These are phyloP conservation scores for Leccinum variicolor DNA, from an alignment of 768 basidiomycete genomes.

Conservation along the genomic window DNA sequence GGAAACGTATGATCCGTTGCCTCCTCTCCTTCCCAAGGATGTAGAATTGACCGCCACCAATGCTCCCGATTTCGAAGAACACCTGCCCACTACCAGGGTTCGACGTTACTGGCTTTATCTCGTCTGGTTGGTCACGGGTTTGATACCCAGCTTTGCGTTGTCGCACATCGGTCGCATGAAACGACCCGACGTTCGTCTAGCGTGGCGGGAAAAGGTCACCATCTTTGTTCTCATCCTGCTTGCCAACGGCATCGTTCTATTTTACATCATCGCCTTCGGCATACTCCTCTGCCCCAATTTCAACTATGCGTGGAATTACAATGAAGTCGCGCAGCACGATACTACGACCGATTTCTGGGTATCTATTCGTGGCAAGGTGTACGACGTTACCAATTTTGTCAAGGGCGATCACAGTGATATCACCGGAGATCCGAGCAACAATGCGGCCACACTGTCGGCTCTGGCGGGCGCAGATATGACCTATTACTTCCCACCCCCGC, in stretches of 20 bases:
- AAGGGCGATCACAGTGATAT: constrained; percentile 64
- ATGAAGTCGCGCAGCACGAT: constrained; percentile 50
- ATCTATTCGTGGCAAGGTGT: constrained; percentile 57
- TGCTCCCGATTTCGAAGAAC: constrained; percentile 49
- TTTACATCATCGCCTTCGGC: constrained; percentile 67
- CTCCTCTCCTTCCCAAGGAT: constrained; percentile 36
- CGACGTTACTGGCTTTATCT: constrained; percentile 58
- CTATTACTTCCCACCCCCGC: constrained; percentile 60
- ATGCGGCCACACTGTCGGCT: constrained; percentile 41
- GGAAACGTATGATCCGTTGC: constrained; percentile 25
- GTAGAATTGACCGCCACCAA: constrained; percentile 40
- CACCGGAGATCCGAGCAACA: constrained; percentile 47
- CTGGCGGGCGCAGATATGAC: constrained; percentile 64
- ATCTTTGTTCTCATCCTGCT: constrained; percentile 58
- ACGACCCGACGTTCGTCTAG: constrained; percentile 61
- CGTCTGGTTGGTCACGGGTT: constrained; percentile 52
- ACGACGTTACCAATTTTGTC: constrained; percentile 58
- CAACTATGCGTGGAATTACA: constrained; percentile 54
- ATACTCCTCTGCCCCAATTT: constrained; percentile 58
- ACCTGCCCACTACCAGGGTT: constrained; percentile 49
- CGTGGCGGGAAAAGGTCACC: constrained; percentile 68
- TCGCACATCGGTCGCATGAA: constrained; percentile 58
- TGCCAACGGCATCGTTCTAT: constrained; percentile 52
- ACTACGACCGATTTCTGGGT: constrained; percentile 58
- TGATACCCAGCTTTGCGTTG: constrained; percentile 53